phyloP scores from a whole-genome alignment of 2,329 filamentous ascomycete genomes.

The Cytospora leucostoma region DNA sequence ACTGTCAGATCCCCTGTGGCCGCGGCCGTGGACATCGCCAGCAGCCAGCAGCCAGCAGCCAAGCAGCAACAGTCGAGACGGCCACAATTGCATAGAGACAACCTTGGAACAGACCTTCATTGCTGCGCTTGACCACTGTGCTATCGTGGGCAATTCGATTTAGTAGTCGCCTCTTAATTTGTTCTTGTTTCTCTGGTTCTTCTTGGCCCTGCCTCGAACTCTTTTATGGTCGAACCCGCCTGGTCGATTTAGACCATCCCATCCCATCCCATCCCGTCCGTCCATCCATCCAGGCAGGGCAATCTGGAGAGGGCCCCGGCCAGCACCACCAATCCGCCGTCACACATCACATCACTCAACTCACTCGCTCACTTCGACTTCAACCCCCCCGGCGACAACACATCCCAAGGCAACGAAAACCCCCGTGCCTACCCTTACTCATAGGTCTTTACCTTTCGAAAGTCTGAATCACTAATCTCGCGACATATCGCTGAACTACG shows the following conservation, averaged over 20 bases:
- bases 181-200: not conserved
- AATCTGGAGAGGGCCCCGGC: not conserved
- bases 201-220: conserved; percentile 3
- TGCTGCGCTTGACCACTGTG: not conserved
- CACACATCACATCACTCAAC: conserved; percentile 22
- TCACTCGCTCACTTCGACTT: conserved; percentile 6
- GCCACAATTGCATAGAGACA: conserved; percentile 15
- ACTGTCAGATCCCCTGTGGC: conserved; percentile 16
- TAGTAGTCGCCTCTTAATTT: conserved; percentile 11
- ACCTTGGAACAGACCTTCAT: conserved; percentile 12
- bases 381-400: conserved; percentile 1
- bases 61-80: conserved; percentile 13
- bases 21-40: conserved; percentile 20
- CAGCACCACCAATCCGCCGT: not conserved
- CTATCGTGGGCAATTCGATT: not conserved
- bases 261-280: conserved; percentile 15
- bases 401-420: conserved; percentile 4
- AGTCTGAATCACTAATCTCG: not conserved
- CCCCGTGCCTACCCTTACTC: not conserved
- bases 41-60: conserved; percentile 5
- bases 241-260: conserved; percentile 19
- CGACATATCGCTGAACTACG: not conserved
- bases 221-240: conserved; percentile 11
- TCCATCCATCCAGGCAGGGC: not conserved
- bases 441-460: not conserved